phyloP scores from a whole-genome alignment of 2,329 filamentous ascomycete species.

The Aspergillus latus region DNA sequence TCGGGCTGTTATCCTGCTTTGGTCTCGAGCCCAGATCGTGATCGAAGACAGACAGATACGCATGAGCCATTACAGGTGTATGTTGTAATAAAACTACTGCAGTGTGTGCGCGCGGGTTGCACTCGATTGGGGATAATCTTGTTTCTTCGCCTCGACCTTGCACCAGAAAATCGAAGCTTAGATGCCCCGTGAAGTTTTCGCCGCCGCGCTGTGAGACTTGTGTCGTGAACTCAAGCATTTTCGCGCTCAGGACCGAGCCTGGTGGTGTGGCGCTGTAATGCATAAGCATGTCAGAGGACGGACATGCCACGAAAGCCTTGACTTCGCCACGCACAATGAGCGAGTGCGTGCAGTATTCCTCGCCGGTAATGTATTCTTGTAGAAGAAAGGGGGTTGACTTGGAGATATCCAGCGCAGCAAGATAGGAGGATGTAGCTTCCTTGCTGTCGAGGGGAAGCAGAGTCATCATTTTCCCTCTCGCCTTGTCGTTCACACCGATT shows the following conservation, averaged over 20 bases:
- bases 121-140: not conserved
- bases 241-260: not conserved
- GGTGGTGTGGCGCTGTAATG: not conserved
- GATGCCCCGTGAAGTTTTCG: not conserved
- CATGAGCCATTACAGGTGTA: not conserved
- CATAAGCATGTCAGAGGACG: constrained; percentile 3
- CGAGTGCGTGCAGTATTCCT: constrained; percentile 2
- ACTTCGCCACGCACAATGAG: constrained; percentile 1
- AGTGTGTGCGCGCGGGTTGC: constrained; percentile 3
- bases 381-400: not conserved
- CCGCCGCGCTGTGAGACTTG: not conserved
- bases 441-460: not conserved
- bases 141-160: not conserved
- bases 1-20: no score
- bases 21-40: not conserved
- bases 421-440: not conserved
- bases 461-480: not conserved
- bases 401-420: not conserved
- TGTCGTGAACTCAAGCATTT: constrained; percentile 3
- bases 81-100: not conserved
- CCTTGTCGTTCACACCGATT: not conserved
- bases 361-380: not conserved
- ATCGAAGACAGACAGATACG: not conserved
- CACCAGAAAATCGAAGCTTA: constrained; percentile 2
- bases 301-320: not conserved